Conservation (phyloP, 1,139 yeast genomes). For the Lodderomyces elongisporus region DNA sequence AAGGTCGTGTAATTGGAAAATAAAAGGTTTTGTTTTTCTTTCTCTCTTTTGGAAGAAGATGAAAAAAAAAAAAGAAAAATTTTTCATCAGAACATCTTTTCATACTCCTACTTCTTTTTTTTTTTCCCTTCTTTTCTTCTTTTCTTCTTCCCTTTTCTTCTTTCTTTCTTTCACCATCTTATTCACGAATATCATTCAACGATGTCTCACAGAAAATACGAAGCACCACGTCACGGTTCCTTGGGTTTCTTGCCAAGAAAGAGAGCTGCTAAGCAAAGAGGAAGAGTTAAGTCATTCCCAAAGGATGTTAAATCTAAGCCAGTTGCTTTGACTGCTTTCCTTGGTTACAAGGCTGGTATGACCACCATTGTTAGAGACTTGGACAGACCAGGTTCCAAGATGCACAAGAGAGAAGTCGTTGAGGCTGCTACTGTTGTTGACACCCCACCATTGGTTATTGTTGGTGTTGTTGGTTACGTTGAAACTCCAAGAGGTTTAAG, state of each 20-base stretch:
- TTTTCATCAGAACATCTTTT: conserved; percentile 18
- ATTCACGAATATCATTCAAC: conserved; percentile 19
- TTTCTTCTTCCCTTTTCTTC: conserved; percentile 18
- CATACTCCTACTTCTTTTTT: conserved; percentile 14
- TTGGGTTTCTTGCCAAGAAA: conserved; percentile 99
- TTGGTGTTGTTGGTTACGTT: conserved; percentile 99
- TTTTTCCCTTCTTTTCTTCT: conserved; percentile 15
- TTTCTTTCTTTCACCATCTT: conserved; percentile 15
- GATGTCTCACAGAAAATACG: conserved; percentile 99
- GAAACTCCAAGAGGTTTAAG: conserved; percentile 99
- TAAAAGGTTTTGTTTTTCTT: too few relatives aligned
- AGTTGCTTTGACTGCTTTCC: conserved; percentile 98
- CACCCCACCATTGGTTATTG: conserved; percentile 98
- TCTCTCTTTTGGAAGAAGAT: too few relatives aligned
- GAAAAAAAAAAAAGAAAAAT: conserved; percentile 4
- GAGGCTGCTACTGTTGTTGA: conserved; percentile 99
- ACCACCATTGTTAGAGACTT: conserved; percentile 99
- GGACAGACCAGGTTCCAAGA: conserved; percentile 99
- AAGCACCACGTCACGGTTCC: conserved; percentile 99
- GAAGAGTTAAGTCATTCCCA: conserved; percentile 99
- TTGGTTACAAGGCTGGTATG: conserved; percentile 99
- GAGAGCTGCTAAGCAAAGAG: conserved; percentile 99
- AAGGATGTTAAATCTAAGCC: conserved; percentile 98
- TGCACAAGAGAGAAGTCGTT: conserved; percentile 99
- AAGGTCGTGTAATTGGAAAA: too few relatives aligned